phyloP scores from a whole-genome alignment of 352 stramenopile species.

The Phytophthora sp. region DNA sequence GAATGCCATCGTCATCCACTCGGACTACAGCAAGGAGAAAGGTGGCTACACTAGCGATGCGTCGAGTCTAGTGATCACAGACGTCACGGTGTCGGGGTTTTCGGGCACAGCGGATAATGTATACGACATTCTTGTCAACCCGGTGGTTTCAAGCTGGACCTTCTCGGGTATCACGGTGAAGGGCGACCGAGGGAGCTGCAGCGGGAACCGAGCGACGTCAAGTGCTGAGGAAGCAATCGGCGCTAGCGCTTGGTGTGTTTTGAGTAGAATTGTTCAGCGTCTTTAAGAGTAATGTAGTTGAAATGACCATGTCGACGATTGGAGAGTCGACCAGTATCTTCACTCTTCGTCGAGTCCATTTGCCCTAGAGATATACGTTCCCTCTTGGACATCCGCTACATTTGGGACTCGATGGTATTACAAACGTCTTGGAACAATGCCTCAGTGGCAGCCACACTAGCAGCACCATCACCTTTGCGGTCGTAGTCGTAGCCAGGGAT shows the following conservation, averaged over 20 bases:
- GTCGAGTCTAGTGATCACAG: constrained; percentile 36
- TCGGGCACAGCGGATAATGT: constrained; percentile 37
- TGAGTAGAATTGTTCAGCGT: constrained; percentile 23
- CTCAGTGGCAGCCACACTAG: constrained; percentile 17
- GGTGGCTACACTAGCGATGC: constrained; percentile 38
- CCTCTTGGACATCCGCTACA: constrained; percentile 8
- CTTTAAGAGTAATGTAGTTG: constrained; percentile 16
- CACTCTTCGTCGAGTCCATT: not conserved
- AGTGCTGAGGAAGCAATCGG: no score
- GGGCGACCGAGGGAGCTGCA: constrained; percentile 27
- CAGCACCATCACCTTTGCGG: constrained; percentile 43
- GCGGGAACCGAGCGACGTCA: constrained; percentile 35
- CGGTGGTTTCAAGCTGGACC: constrained; percentile 33
- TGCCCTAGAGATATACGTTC: constrained; percentile 16
- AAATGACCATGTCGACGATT: constrained; percentile 9
- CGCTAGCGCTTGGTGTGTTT: not conserved
- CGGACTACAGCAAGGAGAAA: constrained; percentile 37
- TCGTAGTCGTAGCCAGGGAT: constrained; percentile 83
- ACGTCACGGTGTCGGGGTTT: constrained; percentile 35
- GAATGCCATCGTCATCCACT: constrained; percentile 40
- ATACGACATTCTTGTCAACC: constrained; percentile 39
- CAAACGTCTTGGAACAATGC: constrained; percentile 40
- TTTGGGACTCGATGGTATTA: constrained; percentile 29
- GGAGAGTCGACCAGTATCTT: no score
- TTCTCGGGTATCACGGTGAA: constrained; percentile 34